These are phyloP conservation scores for Xylaria intraflava DNA, from an alignment of 495 filamentous ascomycete species.

Conservation along the genomic window DNA sequence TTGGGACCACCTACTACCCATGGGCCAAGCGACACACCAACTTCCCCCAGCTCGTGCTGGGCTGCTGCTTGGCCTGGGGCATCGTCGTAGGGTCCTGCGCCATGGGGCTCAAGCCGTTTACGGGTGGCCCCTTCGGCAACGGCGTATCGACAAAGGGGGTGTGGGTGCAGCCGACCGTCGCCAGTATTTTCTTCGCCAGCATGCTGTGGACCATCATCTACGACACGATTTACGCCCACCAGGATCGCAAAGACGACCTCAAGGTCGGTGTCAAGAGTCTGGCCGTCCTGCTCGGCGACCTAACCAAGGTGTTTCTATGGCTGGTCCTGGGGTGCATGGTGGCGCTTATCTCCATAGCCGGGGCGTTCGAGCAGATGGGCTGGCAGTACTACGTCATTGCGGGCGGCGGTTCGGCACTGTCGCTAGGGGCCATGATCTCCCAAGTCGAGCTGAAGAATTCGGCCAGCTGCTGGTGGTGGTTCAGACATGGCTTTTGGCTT, in stretches of 20 bases:
- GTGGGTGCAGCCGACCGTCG: slow-evolving; percentile 15
- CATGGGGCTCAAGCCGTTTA: slow-evolving; percentile 24
- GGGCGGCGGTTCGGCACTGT: slow-evolving; percentile 21
- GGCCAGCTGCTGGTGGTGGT: slow-evolving; percentile 37
- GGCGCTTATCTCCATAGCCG: slow-evolving; percentile 18
- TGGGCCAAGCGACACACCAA: slow-evolving; percentile 37
- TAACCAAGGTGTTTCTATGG: slow-evolving; percentile 27
- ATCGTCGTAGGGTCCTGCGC: slow-evolving; percentile 27
- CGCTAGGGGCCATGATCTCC: slow-evolving; percentile 31
- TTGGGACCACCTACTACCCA: slow-evolving; percentile 33
- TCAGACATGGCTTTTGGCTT: slow-evolving; percentile 31
- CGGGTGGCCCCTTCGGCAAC: slow-evolving; percentile 16
- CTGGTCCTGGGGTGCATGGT: slow-evolving; percentile 20
- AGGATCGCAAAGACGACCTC: slow-evolving; percentile 33
- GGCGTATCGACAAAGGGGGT: neutral
- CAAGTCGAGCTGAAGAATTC: slow-evolving; percentile 32
- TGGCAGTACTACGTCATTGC: slow-evolving; percentile 24
- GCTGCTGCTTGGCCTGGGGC: slow-evolving; percentile 31
- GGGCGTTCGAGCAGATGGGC: slow-evolving; percentile 20
- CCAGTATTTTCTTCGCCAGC: slow-evolving; percentile 20
- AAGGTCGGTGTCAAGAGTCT: slow-evolving; percentile 31
- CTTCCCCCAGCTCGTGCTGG: slow-evolving; percentile 35
- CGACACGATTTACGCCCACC: slow-evolving; percentile 41
- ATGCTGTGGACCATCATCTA: slow-evolving; percentile 33
- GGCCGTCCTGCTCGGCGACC: slow-evolving; percentile 31